These are phyloP conservation scores for Anthoceros angustus DNA, from an alignment of 225 moss, liverwort and hornwort species.

Conservation along the genomic window DNA sequence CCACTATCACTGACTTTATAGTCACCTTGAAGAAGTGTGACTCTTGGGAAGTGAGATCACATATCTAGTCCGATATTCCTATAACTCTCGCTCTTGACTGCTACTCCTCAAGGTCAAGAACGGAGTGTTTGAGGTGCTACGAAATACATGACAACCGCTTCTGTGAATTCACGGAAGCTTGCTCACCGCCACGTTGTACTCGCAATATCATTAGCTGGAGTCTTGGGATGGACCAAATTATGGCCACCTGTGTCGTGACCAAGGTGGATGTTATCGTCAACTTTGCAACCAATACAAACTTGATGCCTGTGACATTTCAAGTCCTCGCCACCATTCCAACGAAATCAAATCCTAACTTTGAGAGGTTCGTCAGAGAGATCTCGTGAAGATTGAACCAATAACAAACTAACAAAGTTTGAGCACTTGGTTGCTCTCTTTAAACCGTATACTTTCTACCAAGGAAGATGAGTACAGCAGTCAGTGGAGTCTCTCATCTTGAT, in stretches of 20 bases:
- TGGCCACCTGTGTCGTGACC: conserved; percentile 20
- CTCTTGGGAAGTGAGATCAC: too few species aligned
- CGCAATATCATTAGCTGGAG: conserved; percentile 46
- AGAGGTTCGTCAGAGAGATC: too few species aligned
- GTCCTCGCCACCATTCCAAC: not conserved
- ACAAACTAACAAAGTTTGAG: conserved; percentile 26
- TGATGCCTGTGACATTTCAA: conserved; percentile 42
- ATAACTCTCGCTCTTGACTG: not conserved
- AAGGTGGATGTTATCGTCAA: conserved; percentile 34
- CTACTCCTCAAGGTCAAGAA: conserved; percentile 33
- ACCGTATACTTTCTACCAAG: conserved; percentile 53
- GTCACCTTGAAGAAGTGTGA: too few species aligned
- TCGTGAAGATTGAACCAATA: too few species aligned
- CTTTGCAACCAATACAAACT: conserved; percentile 60
- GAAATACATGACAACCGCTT: conserved; percentile 35
- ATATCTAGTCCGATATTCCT: too few species aligned
- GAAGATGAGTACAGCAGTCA: conserved; percentile 20
- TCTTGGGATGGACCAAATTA: conserved; percentile 28
- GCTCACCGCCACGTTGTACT: conserved; percentile 44
- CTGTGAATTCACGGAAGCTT: conserved; percentile 39
- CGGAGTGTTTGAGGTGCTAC: conserved; percentile 42
- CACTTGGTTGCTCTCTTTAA: conserved; percentile 46
- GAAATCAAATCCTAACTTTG: too few species aligned
- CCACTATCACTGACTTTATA: too few species aligned
- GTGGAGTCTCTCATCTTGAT: too few species aligned